Percentiles rank a stretch among this genome's conserved stretches.
Evolutionary conservation across 2,329 filamentous ascomycete species (phyloP).

Genomic region (Neonectria magnoliae): DNA sequence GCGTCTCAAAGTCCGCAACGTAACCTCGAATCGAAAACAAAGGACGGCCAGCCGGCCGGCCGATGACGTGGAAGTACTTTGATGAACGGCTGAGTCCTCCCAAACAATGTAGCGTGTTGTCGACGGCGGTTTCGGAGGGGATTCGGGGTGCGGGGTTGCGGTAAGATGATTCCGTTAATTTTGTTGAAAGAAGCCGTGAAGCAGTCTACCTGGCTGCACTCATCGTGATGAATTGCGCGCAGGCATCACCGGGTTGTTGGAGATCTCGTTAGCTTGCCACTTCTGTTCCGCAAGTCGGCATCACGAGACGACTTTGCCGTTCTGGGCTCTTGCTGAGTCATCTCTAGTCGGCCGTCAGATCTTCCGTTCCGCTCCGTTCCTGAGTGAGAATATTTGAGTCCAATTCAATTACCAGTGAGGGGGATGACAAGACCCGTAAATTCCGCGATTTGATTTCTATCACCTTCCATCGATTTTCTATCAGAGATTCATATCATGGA

Average conservation of each 20-base stretch:
- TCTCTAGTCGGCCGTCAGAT: constrained; percentile 31
- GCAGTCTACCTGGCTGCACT: constrained; percentile 38
- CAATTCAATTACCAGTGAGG: constrained; percentile 19
- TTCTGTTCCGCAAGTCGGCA: constrained; percentile 42
- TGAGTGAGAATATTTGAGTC: constrained; percentile 6
- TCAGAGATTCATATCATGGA: background rate
- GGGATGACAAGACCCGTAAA: background rate
- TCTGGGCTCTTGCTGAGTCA: constrained; percentile 40
- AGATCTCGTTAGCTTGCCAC: constrained; percentile 42
- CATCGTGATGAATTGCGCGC: constrained; percentile 41
- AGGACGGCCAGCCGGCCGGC: constrained; percentile 26
- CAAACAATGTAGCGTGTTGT: background rate
- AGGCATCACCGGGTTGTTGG: constrained; percentile 35
- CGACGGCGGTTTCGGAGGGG: background rate
- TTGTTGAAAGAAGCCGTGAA: constrained; percentile 29
- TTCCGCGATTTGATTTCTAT: background rate
- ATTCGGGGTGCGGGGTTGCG: constrained; percentile 6
- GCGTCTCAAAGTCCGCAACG: constrained; percentile 10
- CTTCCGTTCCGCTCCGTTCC: constrained; percentile 32
- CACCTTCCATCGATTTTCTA: constrained; percentile 1
- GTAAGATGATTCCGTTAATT: constrained; percentile 18
- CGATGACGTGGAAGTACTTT: constrained; percentile 35
- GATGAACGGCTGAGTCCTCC: constrained; percentile 10
- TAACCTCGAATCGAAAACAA: constrained; percentile 16
- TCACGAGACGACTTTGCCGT: constrained; percentile 41